A percentile compares a stretch with the other conserved stretches of the same genome.
Evolutionary conservation across 2,329 filamentous ascomycete species (phyloP).

Genomic region (Cucurbitaria berberidis): DNA sequence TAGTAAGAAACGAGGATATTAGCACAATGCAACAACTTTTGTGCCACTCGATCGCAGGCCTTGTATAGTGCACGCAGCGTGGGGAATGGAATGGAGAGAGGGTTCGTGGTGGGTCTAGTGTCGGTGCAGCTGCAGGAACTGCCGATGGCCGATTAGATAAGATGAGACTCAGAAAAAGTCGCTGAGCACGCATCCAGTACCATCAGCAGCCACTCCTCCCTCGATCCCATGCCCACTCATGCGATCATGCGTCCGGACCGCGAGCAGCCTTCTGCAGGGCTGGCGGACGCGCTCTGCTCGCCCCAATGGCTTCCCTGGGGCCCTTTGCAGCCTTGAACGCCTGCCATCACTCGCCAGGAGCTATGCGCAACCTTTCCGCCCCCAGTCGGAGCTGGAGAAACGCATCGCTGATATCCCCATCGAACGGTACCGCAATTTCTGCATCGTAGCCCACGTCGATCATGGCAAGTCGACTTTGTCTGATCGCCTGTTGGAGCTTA

Average conservation of each 20-base stretch:
- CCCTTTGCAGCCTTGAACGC: conserved; percentile 31
- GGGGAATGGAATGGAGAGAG: conserved; percentile 1
- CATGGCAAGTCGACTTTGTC: conserved; percentile 97
- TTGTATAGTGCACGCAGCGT: conserved; percentile 3
- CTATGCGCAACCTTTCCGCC: conserved; percentile 48
- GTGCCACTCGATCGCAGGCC: background rate
- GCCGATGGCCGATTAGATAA: conserved; percentile 31
- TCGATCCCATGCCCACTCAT: conserved; percentile 50
- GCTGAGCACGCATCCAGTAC: background rate
- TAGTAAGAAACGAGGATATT: background rate
- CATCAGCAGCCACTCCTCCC: conserved; percentile 17
- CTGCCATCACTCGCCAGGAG: conserved; percentile 33
- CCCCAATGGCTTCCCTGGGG: conserved; percentile 19
- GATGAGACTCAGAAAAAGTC: background rate
- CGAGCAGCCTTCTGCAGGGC: conserved; percentile 50
- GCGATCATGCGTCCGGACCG: conserved; percentile 57
- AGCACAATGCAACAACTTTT: background rate
- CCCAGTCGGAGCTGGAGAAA: conserved; percentile 62
- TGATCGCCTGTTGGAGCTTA: conserved; percentile 90
- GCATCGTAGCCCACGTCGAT: conserved; percentile 97
- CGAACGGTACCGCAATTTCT: conserved; percentile 89
- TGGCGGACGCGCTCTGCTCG: conserved; percentile 40
- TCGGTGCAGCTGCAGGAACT: conserved; percentile 13
- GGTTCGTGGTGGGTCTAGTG: conserved; percentile 17
- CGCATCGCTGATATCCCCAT: conserved; percentile 78